These are phyloP conservation scores for Gentiana macrophylla DNA, from an alignment of 257 asterid genomes.

Conservation along the genomic window DNA sequence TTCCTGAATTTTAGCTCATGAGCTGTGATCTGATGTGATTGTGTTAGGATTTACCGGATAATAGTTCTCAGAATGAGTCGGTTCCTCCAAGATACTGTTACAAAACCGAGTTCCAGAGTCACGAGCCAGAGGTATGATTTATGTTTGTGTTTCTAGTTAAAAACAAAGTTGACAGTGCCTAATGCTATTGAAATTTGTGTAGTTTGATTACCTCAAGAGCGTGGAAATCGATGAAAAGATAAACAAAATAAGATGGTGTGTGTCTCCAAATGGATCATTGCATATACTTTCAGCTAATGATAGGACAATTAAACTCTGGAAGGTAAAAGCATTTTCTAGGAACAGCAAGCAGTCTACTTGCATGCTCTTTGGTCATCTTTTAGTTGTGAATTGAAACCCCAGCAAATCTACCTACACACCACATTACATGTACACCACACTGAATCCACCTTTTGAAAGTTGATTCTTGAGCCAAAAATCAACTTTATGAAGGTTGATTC, in stretches of 20 bases:
- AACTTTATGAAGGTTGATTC: too few relatives aligned
- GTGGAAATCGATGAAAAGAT: conserved; percentile 83
- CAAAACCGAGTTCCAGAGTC: conserved; percentile 89
- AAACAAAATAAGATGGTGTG: conserved; percentile 56
- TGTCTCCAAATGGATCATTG: conserved; percentile 40
- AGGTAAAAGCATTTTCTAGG: conserved; percentile 29
- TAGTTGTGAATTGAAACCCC: too few relatives aligned
- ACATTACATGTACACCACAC: too few relatives aligned
- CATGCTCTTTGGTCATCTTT: too few relatives aligned
- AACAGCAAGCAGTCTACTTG: not conserved
- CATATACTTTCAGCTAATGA: conserved; percentile 64
- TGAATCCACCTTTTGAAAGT: too few relatives aligned
- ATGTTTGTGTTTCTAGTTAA: not conserved
- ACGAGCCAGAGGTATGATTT: conserved; percentile 66
- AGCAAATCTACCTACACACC: too few relatives aligned
- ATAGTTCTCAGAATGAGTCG: conserved; percentile 33
- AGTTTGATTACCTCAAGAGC: conserved; percentile 88
- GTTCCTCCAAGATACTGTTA: conserved; percentile 18
- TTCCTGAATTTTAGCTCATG: not conserved
- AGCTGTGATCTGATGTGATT: not conserved
- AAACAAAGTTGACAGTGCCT: conserved; percentile 9
- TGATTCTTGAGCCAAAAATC: too few relatives aligned
- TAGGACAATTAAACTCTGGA: conserved; percentile 82
- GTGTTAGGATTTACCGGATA: conserved; percentile 32
- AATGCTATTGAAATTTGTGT: conserved; percentile 18